Conservation (phyloP, 495 filamentous ascomycete species). For the Daldinia loculata region DNA sequence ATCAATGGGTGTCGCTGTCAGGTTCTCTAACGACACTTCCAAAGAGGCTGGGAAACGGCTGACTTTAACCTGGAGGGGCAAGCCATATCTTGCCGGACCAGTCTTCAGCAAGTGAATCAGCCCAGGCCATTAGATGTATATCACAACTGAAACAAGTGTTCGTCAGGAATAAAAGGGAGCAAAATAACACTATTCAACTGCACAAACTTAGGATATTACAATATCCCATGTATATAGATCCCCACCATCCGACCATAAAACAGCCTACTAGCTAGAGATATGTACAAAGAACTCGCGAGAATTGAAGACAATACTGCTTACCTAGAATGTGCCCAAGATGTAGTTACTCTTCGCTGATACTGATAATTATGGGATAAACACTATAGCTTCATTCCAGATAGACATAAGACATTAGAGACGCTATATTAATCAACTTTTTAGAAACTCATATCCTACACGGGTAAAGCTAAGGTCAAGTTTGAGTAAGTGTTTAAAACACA, state of each 20-base stretch:
- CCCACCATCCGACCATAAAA: background rate
- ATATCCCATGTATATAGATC: background rate
- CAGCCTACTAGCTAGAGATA: background rate
- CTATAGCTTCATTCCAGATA: background rate
- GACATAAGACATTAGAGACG: background rate
- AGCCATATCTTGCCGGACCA: conserved; percentile 40
- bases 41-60: conserved; percentile 45
- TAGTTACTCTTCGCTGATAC: no score
- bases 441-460: background rate
- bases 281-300: background rate
- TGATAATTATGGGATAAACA: background rate
- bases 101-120: background rate
- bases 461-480: background rate
- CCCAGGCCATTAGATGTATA: background rate
- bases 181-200: background rate
- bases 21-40: conserved; percentile 51
- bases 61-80: conserved; percentile 67
- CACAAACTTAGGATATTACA: background rate
- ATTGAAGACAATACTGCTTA: background rate
- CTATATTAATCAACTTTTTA: background rate
- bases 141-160: background rate
- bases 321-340: background rate
- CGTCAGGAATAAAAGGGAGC: background rate
- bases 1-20: conserved; percentile 67
- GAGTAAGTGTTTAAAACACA: background rate